Evolutionary conservation across 73 alveolate species (phyloP).

Genomic region (Paramecium sexaurelia): DNA sequence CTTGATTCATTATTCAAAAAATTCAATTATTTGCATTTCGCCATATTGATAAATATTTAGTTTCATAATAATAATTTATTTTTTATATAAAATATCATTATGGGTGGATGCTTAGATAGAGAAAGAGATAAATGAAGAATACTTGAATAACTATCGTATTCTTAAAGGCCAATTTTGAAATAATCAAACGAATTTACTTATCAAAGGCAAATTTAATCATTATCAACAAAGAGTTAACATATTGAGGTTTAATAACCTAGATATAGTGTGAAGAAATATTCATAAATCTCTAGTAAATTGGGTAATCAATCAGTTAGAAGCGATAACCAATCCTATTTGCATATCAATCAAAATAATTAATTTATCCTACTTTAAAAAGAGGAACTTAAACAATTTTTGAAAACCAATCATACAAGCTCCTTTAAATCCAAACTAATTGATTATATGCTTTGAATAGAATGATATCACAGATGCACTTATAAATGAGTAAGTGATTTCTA

Average conservation of each 20-base stretch:
- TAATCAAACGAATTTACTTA: neutral
- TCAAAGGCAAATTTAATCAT: neutral
- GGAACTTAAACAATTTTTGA: constrained; percentile 4
- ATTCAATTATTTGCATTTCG: neutral
- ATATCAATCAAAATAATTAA: constrained; percentile 25
- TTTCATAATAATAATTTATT: neutral
- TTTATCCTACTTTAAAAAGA: neutral
- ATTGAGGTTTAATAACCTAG: neutral
- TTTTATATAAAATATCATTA: neutral
- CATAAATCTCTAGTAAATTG: neutral
- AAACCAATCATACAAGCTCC: constrained; percentile 1
- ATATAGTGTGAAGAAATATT: neutral
- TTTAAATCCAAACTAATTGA: neutral
- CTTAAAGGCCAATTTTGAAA: neutral
- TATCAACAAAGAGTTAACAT: constrained; percentile 7
- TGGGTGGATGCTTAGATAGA: constrained; percentile 26
- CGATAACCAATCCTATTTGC: neutral
- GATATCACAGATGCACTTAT: neutral
- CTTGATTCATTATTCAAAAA: too few relatives aligned
- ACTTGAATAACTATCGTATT: neutral
- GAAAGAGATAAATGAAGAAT: constrained; percentile 33
- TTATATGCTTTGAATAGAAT: constrained; percentile 13
- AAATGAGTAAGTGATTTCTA: neutral
- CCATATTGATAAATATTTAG: neutral
- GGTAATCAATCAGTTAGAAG: constrained; percentile 12